Conservation (phyloP, 202 grass and related monocot genomes). For the Elaeis oleifera region DNA sequence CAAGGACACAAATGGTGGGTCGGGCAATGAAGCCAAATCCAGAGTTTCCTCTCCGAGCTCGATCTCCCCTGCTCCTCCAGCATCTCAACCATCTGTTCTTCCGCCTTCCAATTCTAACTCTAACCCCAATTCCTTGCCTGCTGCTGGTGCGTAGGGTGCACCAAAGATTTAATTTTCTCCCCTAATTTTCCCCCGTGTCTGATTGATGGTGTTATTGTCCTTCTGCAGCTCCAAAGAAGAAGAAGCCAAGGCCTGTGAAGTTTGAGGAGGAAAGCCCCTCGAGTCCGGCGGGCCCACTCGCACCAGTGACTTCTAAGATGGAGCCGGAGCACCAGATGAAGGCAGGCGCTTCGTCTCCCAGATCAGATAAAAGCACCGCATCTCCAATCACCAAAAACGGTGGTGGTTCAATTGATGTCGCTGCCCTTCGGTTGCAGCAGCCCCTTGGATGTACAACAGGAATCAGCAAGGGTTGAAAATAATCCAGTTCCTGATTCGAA, state of each 20-base stretch:
- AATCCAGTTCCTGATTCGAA: constrained; percentile 39
- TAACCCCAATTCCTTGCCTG: constrained; percentile 32
- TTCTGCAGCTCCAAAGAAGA: constrained; percentile 68
- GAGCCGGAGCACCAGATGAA: constrained; percentile 23
- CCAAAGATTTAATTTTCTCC: background rate
- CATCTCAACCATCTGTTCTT: constrained; percentile 33
- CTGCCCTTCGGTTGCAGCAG: background rate
- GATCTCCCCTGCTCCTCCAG: constrained; percentile 12
- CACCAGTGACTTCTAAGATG: constrained; percentile 21
- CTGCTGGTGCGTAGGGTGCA: constrained; percentile 33
- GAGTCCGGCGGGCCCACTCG: constrained; percentile 6
- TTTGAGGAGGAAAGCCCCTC: constrained; percentile 47
- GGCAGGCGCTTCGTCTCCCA: constrained; percentile 16
- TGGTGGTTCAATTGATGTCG: background rate
- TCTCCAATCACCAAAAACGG: constrained; percentile 35
- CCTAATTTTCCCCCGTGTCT: constrained; percentile 2
- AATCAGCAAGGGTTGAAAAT: constrained; percentile 35
- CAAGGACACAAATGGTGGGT: constrained; percentile 29
- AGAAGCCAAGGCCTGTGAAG: constrained; percentile 67
- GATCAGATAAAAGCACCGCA: constrained; percentile 23
- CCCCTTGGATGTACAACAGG: constrained; percentile 21
- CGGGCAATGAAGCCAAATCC: constrained; percentile 38
- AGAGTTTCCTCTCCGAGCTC: constrained; percentile 48
- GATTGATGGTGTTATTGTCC: background rate
- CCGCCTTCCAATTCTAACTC: constrained; percentile 46